These are phyloP conservation scores for Boletus insuetus DNA, from an alignment of 768 basidiomycete genomes.

Conservation along the genomic window DNA sequence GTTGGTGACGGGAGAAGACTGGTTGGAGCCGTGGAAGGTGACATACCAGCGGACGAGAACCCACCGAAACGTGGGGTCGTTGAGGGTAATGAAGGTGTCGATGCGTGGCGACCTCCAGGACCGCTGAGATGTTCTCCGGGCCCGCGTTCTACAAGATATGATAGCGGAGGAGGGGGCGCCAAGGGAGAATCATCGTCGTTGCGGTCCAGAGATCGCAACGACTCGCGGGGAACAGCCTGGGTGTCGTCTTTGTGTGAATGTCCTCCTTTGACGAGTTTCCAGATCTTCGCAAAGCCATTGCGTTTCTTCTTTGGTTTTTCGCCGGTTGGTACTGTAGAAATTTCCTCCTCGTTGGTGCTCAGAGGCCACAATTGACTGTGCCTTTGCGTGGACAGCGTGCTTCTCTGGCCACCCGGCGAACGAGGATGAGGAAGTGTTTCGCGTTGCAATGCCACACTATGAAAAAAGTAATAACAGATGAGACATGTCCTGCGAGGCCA, in stretches of 20 bases:
- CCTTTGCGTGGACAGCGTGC: constrained; percentile 34
- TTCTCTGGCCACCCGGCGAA: constrained; percentile 35
- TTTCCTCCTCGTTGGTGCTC: constrained; percentile 35
- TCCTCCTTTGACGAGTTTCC: constrained; percentile 68
- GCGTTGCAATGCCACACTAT: constrained; percentile 74
- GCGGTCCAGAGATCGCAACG: constrained; percentile 39
- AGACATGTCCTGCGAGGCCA: no score
- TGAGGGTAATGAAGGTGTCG: constrained; percentile 68
- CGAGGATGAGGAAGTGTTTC: constrained; percentile 43
- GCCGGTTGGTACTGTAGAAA: constrained; percentile 26
- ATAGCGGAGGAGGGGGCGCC: constrained; percentile 87
- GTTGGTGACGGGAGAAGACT: constrained; percentile 73
- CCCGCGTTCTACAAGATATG: constrained; percentile 70
- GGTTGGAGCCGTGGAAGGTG: constrained; percentile 73
- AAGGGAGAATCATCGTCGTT: constrained; percentile 72
- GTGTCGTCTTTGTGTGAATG: constrained; percentile 42
- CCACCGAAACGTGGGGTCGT: constrained; percentile 50
- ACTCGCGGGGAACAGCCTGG: constrained; percentile 27
- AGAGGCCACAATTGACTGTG: constrained; percentile 55
- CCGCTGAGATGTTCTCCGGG: constrained; percentile 51
- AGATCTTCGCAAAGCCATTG: constrained; percentile 75
- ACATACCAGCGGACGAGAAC: constrained; percentile 59
- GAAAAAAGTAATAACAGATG: constrained; percentile 5
- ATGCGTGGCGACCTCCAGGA: constrained; percentile 51
- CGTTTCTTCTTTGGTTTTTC: constrained; percentile 74